These are phyloP conservation scores for Dissophora ornata DNA, from an alignment of 192 early-diverging fungal species.

Conservation along the genomic window DNA sequence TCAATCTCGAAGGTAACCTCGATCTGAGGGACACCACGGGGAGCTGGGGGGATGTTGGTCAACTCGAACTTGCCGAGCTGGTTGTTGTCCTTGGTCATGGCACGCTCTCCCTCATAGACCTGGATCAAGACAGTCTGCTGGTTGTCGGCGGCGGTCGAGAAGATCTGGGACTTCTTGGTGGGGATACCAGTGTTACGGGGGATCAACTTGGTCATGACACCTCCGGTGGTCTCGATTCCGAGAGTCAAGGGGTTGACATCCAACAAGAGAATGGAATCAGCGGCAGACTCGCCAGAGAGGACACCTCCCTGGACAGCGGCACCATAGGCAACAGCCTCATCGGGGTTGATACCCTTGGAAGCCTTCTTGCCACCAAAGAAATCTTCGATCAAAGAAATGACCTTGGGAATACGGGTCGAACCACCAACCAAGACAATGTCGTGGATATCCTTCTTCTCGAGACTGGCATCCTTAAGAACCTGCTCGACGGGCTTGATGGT, in stretches of 20 bases:
- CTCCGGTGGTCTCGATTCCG: constrained; percentile 98
- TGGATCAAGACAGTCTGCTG: constrained; percentile 96
- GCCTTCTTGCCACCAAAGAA: constrained; percentile 98
- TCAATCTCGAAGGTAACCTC: constrained; percentile 98
- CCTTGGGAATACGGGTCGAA: constrained; percentile 99
- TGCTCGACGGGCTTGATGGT: constrained; percentile 94
- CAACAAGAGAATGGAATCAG: constrained; percentile 79
- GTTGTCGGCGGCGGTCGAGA: constrained; percentile 97
- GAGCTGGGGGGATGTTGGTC: constrained; percentile 92
- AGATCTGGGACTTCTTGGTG: constrained; percentile 98
- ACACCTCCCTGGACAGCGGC: constrained; percentile 97
- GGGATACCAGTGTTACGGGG: constrained; percentile 93
- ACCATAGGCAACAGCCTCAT: constrained; percentile 98
- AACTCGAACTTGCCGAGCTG: constrained; percentile 97
- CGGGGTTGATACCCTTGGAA: constrained; percentile 97
- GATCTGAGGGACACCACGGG: constrained; percentile 96
- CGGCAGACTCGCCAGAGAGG: constrained; percentile 77
- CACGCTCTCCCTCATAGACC: constrained; percentile 96
- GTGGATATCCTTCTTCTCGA: constrained; percentile 88
- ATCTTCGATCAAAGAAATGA: constrained; percentile 90
- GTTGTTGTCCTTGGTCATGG: constrained; percentile 99
- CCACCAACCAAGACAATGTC: constrained; percentile 98
- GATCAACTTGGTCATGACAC: constrained; percentile 97
- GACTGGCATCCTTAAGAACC: constrained; percentile 90
- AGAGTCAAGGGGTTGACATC: constrained; percentile 97